phyloP scores from a whole-genome alignment of 2,329 filamentous ascomycete genomes.

The Sporothrix curviconia region DNA sequence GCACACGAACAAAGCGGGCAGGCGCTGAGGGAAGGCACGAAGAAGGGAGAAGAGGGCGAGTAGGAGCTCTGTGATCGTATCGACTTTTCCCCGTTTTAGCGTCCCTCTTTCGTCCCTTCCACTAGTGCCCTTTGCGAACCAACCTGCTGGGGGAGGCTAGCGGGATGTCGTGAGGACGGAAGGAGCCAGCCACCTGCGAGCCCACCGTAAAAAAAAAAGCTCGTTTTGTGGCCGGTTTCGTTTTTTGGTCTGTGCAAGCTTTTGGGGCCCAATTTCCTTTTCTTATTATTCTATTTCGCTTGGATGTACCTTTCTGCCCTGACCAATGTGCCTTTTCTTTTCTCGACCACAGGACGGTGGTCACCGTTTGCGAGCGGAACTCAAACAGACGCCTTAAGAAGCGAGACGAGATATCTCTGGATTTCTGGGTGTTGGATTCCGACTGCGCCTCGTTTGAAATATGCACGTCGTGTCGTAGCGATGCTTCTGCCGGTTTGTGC shows the following conservation, averaged over 20 bases:
- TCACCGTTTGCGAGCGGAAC: not conserved
- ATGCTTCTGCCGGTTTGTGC: not conserved
- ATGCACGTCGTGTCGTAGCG: slow-evolving; percentile 1
- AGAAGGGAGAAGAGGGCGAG: not conserved
- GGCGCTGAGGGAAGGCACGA: not conserved
- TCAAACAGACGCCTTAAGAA: not conserved
- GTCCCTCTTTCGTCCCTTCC: not conserved
- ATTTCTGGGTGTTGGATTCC: not conserved
- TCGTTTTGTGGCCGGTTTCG: not conserved
- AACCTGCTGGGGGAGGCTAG: slow-evolving; percentile 9
- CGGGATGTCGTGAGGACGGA: not conserved
- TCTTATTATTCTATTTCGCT: not conserved
- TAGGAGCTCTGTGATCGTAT: not conserved
- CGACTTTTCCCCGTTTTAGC: not conserved
- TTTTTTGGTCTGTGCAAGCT: not conserved
- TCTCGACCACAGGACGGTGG: not conserved
- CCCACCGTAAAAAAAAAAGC: not conserved
- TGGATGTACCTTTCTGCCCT: not conserved
- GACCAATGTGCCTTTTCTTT: not conserved
- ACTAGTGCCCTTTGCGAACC: not conserved
- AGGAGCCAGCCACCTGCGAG: too few species aligned
- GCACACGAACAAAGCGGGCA: not conserved
- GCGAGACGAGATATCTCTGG: too few species aligned
- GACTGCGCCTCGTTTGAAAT: slow-evolving; percentile 9
- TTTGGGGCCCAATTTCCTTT: too few species aligned